Base-by-base conservation (phyloP, 345 rosid species). In the Xanthoceras sorbifolium region DNA sequence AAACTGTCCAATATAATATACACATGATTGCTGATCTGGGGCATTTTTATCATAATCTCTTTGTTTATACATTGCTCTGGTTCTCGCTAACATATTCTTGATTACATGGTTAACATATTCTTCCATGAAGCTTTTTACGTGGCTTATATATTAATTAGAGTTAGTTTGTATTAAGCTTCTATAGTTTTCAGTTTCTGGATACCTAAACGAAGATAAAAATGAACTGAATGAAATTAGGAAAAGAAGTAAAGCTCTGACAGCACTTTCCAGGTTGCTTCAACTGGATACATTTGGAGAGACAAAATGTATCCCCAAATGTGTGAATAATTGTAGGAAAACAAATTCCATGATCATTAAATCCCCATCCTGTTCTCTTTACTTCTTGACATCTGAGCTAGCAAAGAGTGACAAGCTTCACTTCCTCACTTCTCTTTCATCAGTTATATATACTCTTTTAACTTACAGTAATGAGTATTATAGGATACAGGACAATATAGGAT, bases 61-160 rank as follows among this genome's bases (percentile, higher is more conserved):
- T 26, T 38, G 3, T 74, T 50, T 48, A 38, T 62, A 20, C 18
- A 14, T 31, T 29, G 3, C 22, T 4, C 38, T 64, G 52, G 12
- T 71, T 79, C 10, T 61, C 25, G 31, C 36, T 75, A 52, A 75
- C 71, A 20, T 57, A 7, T n/a, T 59, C 59, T 29, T 28, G 25
- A 9, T 61, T 61, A 64, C 25, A 34, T 77, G 48, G 63, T 75
- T 70, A 26, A 70, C 81, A 8, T 77, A 29, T 75, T 72, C 31
- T 81, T 69, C 75, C 12, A 38, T 67, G n/a, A 52, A 69, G 34
- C 28, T 5, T 25, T 62, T 77, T 26, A 32, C 25, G 38, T 57
- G 23, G 77, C 52, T 28, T 22, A 69, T 32, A 60, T n/a, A n/a
- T n/a, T n/a, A n/a, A n/a, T 73, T 60, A 66, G 32, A 34, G 38